phyloP scores from a whole-genome alignment of 1,284 basidiomycete genomes.

The Vanrija humicola region DNA sequence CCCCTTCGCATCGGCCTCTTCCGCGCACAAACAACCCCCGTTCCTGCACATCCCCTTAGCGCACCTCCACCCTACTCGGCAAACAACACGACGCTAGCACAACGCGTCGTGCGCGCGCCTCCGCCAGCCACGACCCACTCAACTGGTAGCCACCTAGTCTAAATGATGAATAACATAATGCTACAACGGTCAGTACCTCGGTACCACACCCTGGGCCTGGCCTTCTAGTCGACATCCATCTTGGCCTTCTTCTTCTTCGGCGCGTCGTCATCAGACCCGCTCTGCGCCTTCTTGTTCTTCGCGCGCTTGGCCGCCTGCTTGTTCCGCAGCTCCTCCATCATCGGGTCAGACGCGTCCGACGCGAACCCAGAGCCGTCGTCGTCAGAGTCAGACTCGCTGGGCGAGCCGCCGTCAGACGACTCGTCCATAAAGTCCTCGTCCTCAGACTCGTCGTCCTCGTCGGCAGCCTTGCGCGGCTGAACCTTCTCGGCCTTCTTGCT shows the following conservation, averaged over 20 bases:
- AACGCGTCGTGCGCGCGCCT: no score
- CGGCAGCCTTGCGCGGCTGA: slow-evolving; percentile 48
- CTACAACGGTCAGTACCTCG: slow-evolving; percentile 1
- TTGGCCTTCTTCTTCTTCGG: slow-evolving; percentile 42
- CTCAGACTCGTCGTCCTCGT: slow-evolving; percentile 75
- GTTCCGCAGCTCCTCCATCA: slow-evolving; percentile 62
- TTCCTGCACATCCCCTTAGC: no score
- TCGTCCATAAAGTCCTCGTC: slow-evolving; percentile 88
- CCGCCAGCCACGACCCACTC: no score
- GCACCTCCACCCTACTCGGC: no score
- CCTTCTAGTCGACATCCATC: slow-evolving; percentile 22
- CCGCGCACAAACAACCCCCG: no score
- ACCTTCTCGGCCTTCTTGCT: slow-evolving; percentile 44
- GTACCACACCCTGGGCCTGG: neutral
- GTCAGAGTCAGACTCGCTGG: slow-evolving; percentile 67
- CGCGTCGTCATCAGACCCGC: slow-evolving; percentile 22
- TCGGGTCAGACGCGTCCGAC: slow-evolving; percentile 52
- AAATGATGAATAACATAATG: neutral
- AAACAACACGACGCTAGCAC: no score
- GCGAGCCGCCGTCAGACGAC: slow-evolving; percentile 77
- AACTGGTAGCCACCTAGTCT: no score
- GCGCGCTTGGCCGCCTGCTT: slow-evolving; percentile 57
- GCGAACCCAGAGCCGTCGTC: slow-evolving; percentile 54
- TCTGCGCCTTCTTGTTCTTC: slow-evolving; percentile 44
- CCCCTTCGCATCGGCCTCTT: no score